These are phyloP conservation scores for Kodamaea arcana DNA, from an alignment of 1,139 yeast genomes.

Conservation along the genomic window DNA sequence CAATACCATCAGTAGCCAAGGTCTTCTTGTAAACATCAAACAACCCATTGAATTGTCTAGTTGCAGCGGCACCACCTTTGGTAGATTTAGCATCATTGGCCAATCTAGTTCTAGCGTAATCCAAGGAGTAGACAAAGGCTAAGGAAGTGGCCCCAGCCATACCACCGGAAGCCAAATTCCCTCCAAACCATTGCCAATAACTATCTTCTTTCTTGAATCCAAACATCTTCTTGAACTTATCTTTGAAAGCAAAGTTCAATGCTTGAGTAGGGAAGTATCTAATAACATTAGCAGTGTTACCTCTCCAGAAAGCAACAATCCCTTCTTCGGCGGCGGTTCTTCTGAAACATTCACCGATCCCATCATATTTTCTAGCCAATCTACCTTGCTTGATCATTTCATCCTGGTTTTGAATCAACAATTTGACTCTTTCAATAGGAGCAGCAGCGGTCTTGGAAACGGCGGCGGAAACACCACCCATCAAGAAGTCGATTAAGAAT, in stretches of 20 bases:
- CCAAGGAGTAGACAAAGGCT: slow-evolving; percentile 53
- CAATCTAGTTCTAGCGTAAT: slow-evolving; percentile 54
- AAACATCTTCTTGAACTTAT: slow-evolving; percentile 48
- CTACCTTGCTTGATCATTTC: slow-evolving; percentile 55
- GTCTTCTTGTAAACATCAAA: slow-evolving; percentile 52
- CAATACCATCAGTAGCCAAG: slow-evolving; percentile 52
- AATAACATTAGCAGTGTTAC: slow-evolving; percentile 54
- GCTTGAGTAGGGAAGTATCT: slow-evolving; percentile 58
- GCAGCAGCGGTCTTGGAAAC: slow-evolving; percentile 54
- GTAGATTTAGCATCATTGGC: slow-evolving; percentile 53
- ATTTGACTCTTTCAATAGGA: slow-evolving; percentile 53
- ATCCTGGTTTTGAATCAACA: slow-evolving; percentile 52
- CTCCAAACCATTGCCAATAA: slow-evolving; percentile 51
- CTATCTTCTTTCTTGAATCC: slow-evolving; percentile 51
- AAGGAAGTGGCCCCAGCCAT: slow-evolving; percentile 53
- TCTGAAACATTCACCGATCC: slow-evolving; percentile 48
- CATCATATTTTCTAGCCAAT: slow-evolving; percentile 47
- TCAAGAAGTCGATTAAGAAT: slow-evolving; percentile 36
- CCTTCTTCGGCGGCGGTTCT: slow-evolving; percentile 55
- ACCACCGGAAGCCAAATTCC: slow-evolving; percentile 58
- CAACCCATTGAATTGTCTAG: slow-evolving; percentile 52
- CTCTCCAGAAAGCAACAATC: slow-evolving; percentile 51
- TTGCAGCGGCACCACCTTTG: slow-evolving; percentile 40
- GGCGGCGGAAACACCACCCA: slow-evolving; percentile 59
- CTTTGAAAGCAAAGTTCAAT: slow-evolving; percentile 52